A percentile compares a stretch with the other conserved stretches of the same genome.
Evolutionary conservation across 2,329 filamentous ascomycete species (phyloP).

Genomic region (Aspergillus novofumigatus): DNA sequence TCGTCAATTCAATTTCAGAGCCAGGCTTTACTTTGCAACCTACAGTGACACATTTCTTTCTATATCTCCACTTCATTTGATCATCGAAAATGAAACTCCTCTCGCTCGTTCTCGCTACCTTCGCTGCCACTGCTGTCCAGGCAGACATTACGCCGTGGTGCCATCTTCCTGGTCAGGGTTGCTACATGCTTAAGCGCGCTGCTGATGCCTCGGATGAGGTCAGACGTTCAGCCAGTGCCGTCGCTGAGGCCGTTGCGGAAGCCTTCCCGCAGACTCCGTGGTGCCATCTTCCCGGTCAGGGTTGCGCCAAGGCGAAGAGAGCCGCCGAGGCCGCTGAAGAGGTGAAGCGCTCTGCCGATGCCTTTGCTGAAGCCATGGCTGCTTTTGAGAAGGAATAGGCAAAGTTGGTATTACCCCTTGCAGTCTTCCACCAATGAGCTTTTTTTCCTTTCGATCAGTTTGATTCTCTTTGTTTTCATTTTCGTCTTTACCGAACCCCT

Average conservation of each 20-base stretch:
- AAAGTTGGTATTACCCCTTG: slow-evolving; percentile 9
- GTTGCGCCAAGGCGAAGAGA: slow-evolving; percentile 58
- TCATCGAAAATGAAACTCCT: slow-evolving; percentile 47
- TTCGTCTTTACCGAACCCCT: neutral
- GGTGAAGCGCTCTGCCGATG: slow-evolving; percentile 31
- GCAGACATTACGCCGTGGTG: slow-evolving; percentile 31
- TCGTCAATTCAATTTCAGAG: neutral
- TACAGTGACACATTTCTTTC: slow-evolving; percentile 5
- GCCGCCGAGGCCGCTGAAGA: slow-evolving; percentile 63
- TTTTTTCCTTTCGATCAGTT: neutral
- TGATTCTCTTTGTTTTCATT: no score
- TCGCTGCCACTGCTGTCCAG: slow-evolving; percentile 37
- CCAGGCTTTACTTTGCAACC: neutral
- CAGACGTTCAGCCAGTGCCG: slow-evolving; percentile 30
- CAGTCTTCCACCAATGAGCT: neutral
- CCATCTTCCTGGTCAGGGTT: slow-evolving; percentile 26
- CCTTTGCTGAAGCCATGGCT: slow-evolving; percentile 30
- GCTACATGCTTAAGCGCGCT: slow-evolving; percentile 25
- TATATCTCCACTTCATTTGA: slow-evolving; percentile 10
- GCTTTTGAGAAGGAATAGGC: slow-evolving; percentile 26
- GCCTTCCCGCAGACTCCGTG: slow-evolving; percentile 23
- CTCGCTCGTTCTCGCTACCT: slow-evolving; percentile 37
- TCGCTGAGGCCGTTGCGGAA: slow-evolving; percentile 28
- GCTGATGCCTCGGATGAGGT: slow-evolving; percentile 23
- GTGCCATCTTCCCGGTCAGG: slow-evolving; percentile 32